phyloP scores from a whole-genome alignment of 495 filamentous ascomycete species.

The Trichoderma virens region DNA sequence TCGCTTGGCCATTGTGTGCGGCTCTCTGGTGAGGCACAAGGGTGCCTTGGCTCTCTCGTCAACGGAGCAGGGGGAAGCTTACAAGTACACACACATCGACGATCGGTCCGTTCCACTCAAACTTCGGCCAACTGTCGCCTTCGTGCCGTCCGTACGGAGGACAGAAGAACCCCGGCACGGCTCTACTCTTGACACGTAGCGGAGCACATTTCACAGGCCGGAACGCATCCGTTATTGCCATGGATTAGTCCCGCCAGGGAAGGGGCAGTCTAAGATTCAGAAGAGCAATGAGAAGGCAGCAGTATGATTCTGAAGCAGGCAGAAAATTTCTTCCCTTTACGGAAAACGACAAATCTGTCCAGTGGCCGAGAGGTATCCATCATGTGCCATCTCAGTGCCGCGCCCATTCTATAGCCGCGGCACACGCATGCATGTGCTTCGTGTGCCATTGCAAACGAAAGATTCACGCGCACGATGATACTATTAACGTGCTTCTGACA shows the following conservation, averaged over 20 bases:
- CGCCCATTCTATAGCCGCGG: too few species aligned
- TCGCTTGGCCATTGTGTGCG: neutral
- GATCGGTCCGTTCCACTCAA: conserved; percentile 6
- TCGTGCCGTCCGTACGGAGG: neutral
- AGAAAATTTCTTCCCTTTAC: neutral
- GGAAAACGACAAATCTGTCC: neutral
- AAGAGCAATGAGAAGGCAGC: neutral
- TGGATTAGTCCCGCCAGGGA: neutral
- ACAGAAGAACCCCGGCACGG: neutral
- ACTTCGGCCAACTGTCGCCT: conserved; percentile 8
- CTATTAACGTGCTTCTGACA: too few species aligned
- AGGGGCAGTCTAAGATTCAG: neutral
- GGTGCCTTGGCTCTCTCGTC: neutral
- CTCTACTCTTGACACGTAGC: conserved; percentile 6
- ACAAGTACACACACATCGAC: neutral
- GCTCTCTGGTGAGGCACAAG: conserved; percentile 5
- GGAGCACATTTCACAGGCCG: conserved; percentile 1
- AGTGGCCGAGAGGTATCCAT: neutral
- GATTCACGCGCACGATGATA: too few species aligned
- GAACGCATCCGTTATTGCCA: neutral
- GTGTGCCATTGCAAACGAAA: too few species aligned
- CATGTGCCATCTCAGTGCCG: neutral
- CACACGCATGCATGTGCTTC: too few species aligned
- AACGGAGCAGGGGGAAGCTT: neutral
- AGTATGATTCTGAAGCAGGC: neutral